Base-by-base conservation (phyloP, 768 basidiomycete species). In the Suillus fuscotomentosus region DNA sequence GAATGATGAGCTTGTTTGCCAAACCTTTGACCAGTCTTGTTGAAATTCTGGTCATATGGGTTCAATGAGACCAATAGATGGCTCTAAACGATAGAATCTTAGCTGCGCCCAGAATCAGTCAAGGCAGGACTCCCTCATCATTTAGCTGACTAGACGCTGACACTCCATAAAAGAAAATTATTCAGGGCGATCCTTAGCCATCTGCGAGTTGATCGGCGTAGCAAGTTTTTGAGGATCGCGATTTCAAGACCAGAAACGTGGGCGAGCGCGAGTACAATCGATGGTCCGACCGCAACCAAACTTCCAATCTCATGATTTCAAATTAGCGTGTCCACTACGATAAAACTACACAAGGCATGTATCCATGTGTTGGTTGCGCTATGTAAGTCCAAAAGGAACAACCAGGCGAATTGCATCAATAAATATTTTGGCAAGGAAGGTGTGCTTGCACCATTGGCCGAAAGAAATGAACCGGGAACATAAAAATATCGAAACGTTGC, bases 341-440 rank as follows among this genome's bases (percentile, higher is more conserved):
- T 73, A 73, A 62, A 65, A 74, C 69, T 73, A 73, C 71, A 68
- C 59, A 38, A 68, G 56, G 65, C 39, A 47, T 64, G 65, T 73
- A 66, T 51, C 63, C 66, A 66, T 59, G 53, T 66, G 62, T 62
- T 61, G 63, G 51, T 66, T 66, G 60, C 66, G 17, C 47, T 61
- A 31, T 56, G 48, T 43, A n/a, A 63, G 65, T 43, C 56, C 60
- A 27, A 27, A 20, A 63, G 60, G n/a, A 54, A 60, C 61, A 65
- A 50, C 22, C 42, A 53, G n/a, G 42, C 14, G 41, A 38, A 59
- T 70, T 69, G 69, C 60, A 62, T 55, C 43, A 48, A 71, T 71
- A 73, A 53, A 67, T 65, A 67, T 43, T 20, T 60, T 39, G 5
- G 65, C 60, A 62, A 57, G 39, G 53, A 47, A 15, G n/a, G 63